Conservation (phyloP, 345 rosid genomes). For the Aethionema arabicum region DNA sequence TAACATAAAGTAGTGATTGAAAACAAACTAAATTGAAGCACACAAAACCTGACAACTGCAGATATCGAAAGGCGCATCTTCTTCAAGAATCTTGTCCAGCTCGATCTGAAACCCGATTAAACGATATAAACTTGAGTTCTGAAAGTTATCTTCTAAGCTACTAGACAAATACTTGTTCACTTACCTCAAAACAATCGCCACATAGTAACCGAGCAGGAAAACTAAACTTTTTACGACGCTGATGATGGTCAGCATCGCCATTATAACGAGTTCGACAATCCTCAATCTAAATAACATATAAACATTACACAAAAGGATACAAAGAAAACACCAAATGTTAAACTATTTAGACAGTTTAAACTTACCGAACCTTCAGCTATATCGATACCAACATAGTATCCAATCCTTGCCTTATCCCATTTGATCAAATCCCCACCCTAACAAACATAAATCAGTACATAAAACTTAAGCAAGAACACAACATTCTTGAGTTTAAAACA, state of each 20-base stretch:
- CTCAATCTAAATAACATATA: conserved; percentile 62
- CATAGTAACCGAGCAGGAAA: conserved; percentile 93
- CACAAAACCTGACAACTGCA: conserved; percentile 94
- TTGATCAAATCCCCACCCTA: conserved; percentile 99
- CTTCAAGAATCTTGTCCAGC: conserved; percentile 80
- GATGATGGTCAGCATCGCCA: conserved; percentile 96
- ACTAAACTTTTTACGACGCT: conserved; percentile 82
- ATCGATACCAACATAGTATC: conserved; percentile 94
- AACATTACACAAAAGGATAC: background rate
- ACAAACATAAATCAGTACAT: background rate
- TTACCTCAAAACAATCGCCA: conserved; percentile 97
- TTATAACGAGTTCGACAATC: conserved; percentile 95
- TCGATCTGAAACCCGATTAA: conserved; percentile 50
- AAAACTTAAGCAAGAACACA: background rate
- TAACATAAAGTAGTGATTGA: background rate
- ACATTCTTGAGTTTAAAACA: too few species aligned
- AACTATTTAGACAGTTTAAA: conserved; percentile 10
- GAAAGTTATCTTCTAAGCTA: conserved; percentile 1
- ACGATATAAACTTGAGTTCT: background rate
- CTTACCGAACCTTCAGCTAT: conserved; percentile 97
- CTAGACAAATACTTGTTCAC: background rate
- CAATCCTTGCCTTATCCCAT: conserved; percentile 94
- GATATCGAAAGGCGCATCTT: conserved; percentile 94
- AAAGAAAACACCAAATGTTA: background rate
- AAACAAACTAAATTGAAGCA: background rate